phyloP scores from a whole-genome alignment of 2,329 filamentous ascomycete genomes.

The Fusarium devonianum region DNA sequence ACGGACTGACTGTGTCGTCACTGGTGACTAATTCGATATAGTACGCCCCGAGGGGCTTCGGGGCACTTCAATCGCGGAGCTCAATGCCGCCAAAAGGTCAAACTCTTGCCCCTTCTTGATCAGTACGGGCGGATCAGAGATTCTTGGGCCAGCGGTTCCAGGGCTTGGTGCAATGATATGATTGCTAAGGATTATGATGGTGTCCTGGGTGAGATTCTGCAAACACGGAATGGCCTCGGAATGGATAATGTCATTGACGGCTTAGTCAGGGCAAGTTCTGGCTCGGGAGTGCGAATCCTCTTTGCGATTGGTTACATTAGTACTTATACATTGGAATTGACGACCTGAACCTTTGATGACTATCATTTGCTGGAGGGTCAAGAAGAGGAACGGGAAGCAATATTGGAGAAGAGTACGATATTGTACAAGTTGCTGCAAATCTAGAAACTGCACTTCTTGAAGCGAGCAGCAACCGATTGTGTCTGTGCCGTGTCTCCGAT shows the following conservation, averaged over 20 bases:
- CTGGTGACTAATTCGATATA: slow-evolving; percentile 22
- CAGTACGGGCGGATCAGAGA: too few species aligned
- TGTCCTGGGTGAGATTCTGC: slow-evolving; percentile 22
- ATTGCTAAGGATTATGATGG: too few species aligned
- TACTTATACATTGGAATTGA: too few species aligned
- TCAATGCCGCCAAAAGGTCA: not conserved
- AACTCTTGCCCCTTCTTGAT: not conserved
- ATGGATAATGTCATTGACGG: slow-evolving; percentile 13
- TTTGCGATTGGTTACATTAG: too few species aligned
- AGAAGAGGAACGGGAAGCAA: not conserved
- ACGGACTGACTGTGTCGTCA: slow-evolving; percentile 25
- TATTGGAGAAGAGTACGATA: not conserved
- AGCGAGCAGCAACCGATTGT: too few species aligned
- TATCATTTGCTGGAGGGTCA: not conserved
- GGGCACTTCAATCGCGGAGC: too few species aligned
- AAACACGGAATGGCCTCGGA: slow-evolving; percentile 6
- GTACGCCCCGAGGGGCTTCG: slow-evolving; percentile 1
- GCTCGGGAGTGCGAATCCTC: slow-evolving; percentile 3
- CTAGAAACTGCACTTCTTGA: too few species aligned
- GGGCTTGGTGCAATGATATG: slow-evolving; percentile 25
- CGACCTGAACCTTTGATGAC: not conserved
- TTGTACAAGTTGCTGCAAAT: too few species aligned
- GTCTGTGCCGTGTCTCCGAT: not conserved
- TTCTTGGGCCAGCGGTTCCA: too few species aligned
- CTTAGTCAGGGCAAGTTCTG: slow-evolving; percentile 25